Base-by-base conservation (phyloP, 805 yeast species). In the Wickerhamiella hasegawae region DNA sequence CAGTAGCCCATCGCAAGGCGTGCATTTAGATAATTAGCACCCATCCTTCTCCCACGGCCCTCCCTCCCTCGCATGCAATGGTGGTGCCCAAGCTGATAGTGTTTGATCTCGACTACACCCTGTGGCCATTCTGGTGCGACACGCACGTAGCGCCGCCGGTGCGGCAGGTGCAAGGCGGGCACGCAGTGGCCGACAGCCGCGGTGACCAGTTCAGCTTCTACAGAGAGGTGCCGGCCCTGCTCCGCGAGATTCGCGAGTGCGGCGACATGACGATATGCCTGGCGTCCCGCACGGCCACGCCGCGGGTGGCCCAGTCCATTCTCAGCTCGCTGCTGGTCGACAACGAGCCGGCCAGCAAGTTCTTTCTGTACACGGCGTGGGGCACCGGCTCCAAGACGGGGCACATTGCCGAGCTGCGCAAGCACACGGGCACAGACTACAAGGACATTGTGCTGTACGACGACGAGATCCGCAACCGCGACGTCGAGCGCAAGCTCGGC, bases 111-210 rank as follows among this genome's bases (percentile, higher is more conserved):
- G 90, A 78, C 51, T 78, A 73, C 48, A 78, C 90, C 0, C 54
- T 78, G 23, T 78, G 90, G 90, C 85, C 58, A 34, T 72, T 76
- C 41, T 78, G 85, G 85, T 77, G 85, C 53, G 85, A 78, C 46
- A 76, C 82, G 1, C 85, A 78, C 47, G 62, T 79, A 16, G 52
- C 61, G 2, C 57, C 69, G 5, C 85, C 85, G 0, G 39, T 75
- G 17, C 60, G 59, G 36, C 47, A 54, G 1, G 42, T 59, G n/a
- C 37, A 41, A 15, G 47, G 55, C 12, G 56, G 56, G 10, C 46
- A 53, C 12, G 47, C 54, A 3, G 60, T 75, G 2, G 56, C 60
- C 1, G 87, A 78, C 46, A 56, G 60, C 33, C 51, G 61, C 39
- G 82, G 82, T 0, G 70, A 59, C 44, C 58, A 63, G 28, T 57